Base-by-base conservation (phyloP, 2,329 filamentous ascomycete genomes). In the Penicillium sp. region DNA sequence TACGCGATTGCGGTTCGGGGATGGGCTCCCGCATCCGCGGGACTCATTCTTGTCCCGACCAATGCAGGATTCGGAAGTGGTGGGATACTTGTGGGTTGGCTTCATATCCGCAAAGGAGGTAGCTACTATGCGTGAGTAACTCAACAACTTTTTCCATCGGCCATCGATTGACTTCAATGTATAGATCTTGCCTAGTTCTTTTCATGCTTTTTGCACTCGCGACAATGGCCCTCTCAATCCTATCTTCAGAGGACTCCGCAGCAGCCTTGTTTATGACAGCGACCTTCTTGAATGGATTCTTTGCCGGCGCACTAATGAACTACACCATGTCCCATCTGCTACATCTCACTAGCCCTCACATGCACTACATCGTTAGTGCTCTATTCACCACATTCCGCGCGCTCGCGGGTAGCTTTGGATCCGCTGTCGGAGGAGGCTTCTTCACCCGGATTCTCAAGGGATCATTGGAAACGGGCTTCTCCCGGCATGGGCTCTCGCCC, bases 281-380 rank as follows among this genome's bases (percentile, higher is more conserved):
- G 16, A 81, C 91, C 1, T 87, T 92, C 67, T 47, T 82, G 46
- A 92, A 93, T 68, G 91, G 91, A 0, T 78, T 92, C 44, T 82
- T 83, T 60, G 89, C 88, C 0, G 91, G 91, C 13, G 86, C 89
- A 0, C 81, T 84, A 6, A 77, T 93, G 56, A 95, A 93, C 73
- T 96, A 96, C 74, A 90, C 88, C 0, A 82, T 96, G 3, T 90
- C 90, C 0, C 91, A 96, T 67, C 73, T 93, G 5, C 80, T 96
- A 5, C 89, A 95, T 70, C 79, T 93, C 5, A 89, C 88, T 0
- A 77, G 79, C 0, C 79, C 84, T 0, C 80, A 84, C 7, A 85
- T 86, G 1, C 89, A 93, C 66, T 91, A 90, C 67, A 85, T 95
- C 49, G 85, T 89, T 3, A 91, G 88, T 0, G 89, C 90, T 13